Evolutionary conservation across 2,329 filamentous ascomycete species (phyloP).

Genomic region (Aspergillus sp.): DNA sequence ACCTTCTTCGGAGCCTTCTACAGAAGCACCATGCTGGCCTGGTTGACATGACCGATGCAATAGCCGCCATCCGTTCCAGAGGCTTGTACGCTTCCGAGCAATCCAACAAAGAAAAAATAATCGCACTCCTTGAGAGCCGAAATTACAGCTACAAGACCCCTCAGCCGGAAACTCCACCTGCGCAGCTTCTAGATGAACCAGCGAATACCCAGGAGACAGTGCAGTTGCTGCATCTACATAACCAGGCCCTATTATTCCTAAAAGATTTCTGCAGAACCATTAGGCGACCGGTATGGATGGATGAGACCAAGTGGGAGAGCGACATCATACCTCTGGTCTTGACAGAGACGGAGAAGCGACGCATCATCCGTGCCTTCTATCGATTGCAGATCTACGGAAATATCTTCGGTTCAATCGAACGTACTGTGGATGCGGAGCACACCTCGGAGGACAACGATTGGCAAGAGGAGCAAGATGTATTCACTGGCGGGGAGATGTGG

Average conservation of each 20-base stretch:
- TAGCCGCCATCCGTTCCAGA: slow-evolving; percentile 23
- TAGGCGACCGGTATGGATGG: slow-evolving; percentile 6
- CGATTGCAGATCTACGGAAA: slow-evolving; percentile 20
- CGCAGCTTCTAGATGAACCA: slow-evolving; percentile 7
- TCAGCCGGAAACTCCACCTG: not conserved
- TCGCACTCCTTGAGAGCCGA: slow-evolving; percentile 20
- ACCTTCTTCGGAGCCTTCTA: slow-evolving; percentile 8
- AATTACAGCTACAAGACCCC: slow-evolving; percentile 21
- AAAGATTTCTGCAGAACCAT: slow-evolving; percentile 5
- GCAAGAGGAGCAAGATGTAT: not conserved
- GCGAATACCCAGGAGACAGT: slow-evolving; percentile 10
- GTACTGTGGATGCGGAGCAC: not conserved
- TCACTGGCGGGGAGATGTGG: slow-evolving; percentile 14
- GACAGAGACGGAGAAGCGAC: slow-evolving; percentile 13
- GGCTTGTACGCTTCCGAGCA: slow-evolving; percentile 1
- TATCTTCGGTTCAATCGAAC: slow-evolving; percentile 16
- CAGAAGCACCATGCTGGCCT: slow-evolving; percentile 10
- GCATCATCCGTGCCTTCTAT: slow-evolving; percentile 21
- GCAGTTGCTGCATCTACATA: slow-evolving; percentile 10
- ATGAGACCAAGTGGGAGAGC: not conserved
- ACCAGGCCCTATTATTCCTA: slow-evolving; percentile 7
- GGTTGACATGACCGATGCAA: slow-evolving; percentile 20
- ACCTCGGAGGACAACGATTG: not conserved
- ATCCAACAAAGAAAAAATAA: slow-evolving; percentile 14
- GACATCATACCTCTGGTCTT: slow-evolving; percentile 8